Evolutionary conservation across 192 early-diverging fungal genomes (phyloP), one percentile per base, ranked within the genome.

Genomic region (Cladochytrium replicatum): DNA sequence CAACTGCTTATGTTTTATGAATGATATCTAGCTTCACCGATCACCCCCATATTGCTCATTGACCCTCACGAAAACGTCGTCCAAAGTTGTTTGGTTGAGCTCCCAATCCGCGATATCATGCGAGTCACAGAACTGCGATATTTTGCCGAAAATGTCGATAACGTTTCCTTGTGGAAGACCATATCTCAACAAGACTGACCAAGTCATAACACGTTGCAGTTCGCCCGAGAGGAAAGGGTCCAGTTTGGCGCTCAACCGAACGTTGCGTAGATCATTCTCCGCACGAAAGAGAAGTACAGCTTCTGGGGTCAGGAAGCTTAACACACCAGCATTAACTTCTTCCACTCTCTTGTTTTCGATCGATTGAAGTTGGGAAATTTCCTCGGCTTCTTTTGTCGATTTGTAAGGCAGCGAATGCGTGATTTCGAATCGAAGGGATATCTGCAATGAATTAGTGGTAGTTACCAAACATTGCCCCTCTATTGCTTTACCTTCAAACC

Each of bases 51-150:
- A n/a, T n/a, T n/a, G n/a, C n/a, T n/a, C n/a, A n/a, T n/a, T 69
- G 21, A 81, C 62, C 23, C 66, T 60, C 58, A 85, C 63, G 54
- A 84, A 82, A 13, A 84, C 78, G 52, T 83, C 81, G 52, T 85
- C 83, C 23, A 85, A 48, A 9, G 74, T 72, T 9, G 80, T 78
- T 59, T 85, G 78, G 24, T 61, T 67, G 32, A 87, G 55, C 25
- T 79, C 82, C 80, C 82, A 87, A 60, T 86, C 79, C 41, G 74
- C 58, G 43, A 87, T 73, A 9, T 79, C 82, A 43, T 77, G 31
- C 28, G 64, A 41, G 5, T 61, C 54, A 51, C 77, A 72, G 15
- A 73, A 40, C 6, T 43, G 53, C 52, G 78, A 72, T 31, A 86
- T 66, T 41, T 66, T 44, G 28, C 59, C 54, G 53, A 82, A 80